Evolutionary conservation across 2,329 filamentous ascomycete species (phyloP), one percentile per base, ranked within the genome.

Genomic region (Sporothrix sp.): DNA sequence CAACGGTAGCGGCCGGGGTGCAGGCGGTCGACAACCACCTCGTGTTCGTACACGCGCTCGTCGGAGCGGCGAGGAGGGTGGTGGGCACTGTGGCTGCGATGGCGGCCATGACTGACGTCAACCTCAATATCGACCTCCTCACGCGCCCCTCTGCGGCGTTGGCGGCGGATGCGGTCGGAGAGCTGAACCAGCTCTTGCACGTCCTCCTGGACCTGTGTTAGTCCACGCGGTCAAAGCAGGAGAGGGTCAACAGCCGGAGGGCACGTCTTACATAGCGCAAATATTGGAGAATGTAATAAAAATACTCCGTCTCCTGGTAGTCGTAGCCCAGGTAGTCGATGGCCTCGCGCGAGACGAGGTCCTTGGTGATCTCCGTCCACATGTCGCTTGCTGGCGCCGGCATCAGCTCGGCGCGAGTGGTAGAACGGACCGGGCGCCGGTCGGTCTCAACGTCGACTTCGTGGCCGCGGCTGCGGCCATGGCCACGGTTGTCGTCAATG

Each of bases 321-420:
- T 87, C 82, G 66, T 95, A 97, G 3, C 87, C 87, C 62, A 83
- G 70, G 60, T 84, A 75, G 58, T 95, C 84, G 57, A 97, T 86
- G 16, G 93, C 93, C 63, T 96, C 89, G 48, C 84, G 81, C 52
- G 84, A 75, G 14, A 97, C 87, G 32, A 97, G 69, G 58, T 95
- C 90, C 68, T 95, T 95, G 40, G 91, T 95, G 59, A 98, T 88
- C 68, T 97, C 93, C 0, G 93, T 98, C 91, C 91, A 97, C 71
- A 95, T 86, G 53, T 84, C 80, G 51, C 78, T 75, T 28, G 75
- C 69, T 47, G 73, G 74, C 20, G 71, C 65, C 13, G 65, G 63
- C 7, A 65, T 62, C 21, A 60, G 60, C 16, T 42, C 32, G 14
- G 67, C 61, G 49, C 60, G 67, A 52, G 57, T 63, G 45, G 55